These are phyloP conservation scores for Coniella lustricola DNA, from an alignment of 2,329 filamentous ascomycete species.

Conservation along the genomic window DNA sequence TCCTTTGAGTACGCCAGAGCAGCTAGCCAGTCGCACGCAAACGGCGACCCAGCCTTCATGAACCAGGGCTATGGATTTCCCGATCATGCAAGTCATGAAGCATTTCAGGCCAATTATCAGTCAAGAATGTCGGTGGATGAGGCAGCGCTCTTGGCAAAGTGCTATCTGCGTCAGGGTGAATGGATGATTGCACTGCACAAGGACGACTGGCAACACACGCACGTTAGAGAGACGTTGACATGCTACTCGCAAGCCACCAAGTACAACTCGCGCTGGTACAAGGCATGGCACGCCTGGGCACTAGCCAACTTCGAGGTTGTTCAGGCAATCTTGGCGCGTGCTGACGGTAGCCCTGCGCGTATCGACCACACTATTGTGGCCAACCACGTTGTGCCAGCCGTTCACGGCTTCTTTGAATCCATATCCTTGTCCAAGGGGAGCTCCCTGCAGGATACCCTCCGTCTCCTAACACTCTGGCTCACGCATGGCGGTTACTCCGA, in stretches of 20 bases:
- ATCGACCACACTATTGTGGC: conserved; percentile 63
- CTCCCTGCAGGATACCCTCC: conserved; percentile 89
- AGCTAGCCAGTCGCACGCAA: conserved; percentile 41
- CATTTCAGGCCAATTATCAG: conserved; percentile 39
- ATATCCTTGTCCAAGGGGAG: conserved; percentile 88
- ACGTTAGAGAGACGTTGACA: conserved; percentile 80
- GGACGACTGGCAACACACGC: conserved; percentile 81
- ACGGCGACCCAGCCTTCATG: conserved; percentile 34
- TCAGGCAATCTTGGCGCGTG: conserved; percentile 65
- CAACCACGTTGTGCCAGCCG: conserved; percentile 88
- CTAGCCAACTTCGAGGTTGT: conserved; percentile 98
- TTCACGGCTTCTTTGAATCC: conserved; percentile 95
- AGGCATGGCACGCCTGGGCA: conserved; percentile 99
- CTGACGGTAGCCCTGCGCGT: conserved; percentile 42
- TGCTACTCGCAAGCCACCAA: conserved; percentile 88
- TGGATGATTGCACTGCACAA: conserved; percentile 85
- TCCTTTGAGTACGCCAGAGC: conserved; percentile 46
- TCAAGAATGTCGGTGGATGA: conserved; percentile 48
- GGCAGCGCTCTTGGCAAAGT: conserved; percentile 78
- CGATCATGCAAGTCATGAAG: conserved; percentile 33
- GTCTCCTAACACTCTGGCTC: conserved; percentile 93
- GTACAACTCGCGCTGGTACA: conserved; percentile 95
- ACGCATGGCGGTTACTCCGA: conserved; percentile 82
- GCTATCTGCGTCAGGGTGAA: conserved; percentile 91
- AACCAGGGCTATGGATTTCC: conserved; percentile 44